These are phyloP conservation scores for Ustilago trichophora DNA, from an alignment of 1,284 basidiomycete genomes.

Conservation along the genomic window DNA sequence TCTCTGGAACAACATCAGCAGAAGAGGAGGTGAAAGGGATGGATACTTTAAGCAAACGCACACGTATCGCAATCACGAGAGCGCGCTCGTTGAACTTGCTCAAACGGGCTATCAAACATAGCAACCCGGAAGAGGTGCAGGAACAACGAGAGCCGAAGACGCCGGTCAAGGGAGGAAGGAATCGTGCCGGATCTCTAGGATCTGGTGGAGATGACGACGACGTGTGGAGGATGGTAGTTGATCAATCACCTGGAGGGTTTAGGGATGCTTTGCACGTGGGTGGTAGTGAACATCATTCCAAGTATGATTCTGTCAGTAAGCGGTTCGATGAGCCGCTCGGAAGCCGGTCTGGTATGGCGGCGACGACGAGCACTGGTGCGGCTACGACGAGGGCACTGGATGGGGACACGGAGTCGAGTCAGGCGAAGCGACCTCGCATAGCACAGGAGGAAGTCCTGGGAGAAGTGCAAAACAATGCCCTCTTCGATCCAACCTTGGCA, in stretches of 20 bases:
- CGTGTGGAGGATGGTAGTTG: slow-evolving; percentile 46
- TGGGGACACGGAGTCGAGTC: too few species aligned
- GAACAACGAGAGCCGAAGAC: slow-evolving; percentile 3
- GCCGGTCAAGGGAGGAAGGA: slow-evolving; percentile 11
- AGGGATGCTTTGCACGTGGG: slow-evolving; percentile 56
- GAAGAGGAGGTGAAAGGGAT: background rate
- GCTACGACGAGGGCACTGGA: too few species aligned
- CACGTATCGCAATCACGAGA: slow-evolving; percentile 22
- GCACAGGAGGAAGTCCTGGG: background rate
- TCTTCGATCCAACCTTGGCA: slow-evolving; percentile 28
- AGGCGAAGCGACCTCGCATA: slow-evolving; percentile 8
- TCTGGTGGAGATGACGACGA: background rate
- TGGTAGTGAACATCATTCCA: slow-evolving; percentile 53
- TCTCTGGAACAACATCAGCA: background rate
- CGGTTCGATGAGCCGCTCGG: slow-evolving; percentile 31
- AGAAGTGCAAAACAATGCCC: too few species aligned
- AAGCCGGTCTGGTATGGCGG: background rate
- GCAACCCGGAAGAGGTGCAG: background rate
- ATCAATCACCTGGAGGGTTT: slow-evolving; percentile 48
- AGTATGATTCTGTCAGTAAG: slow-evolving; percentile 45
- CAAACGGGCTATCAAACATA: slow-evolving; percentile 26
- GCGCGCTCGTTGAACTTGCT: slow-evolving; percentile 28
- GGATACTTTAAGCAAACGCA: slow-evolving; percentile 23
- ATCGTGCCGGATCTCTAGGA: slow-evolving; percentile 7
- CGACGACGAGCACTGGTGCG: too few species aligned